phyloP scores from a whole-genome alignment of 352 stramenopile genomes.

The Pythium rishiriense region DNA sequence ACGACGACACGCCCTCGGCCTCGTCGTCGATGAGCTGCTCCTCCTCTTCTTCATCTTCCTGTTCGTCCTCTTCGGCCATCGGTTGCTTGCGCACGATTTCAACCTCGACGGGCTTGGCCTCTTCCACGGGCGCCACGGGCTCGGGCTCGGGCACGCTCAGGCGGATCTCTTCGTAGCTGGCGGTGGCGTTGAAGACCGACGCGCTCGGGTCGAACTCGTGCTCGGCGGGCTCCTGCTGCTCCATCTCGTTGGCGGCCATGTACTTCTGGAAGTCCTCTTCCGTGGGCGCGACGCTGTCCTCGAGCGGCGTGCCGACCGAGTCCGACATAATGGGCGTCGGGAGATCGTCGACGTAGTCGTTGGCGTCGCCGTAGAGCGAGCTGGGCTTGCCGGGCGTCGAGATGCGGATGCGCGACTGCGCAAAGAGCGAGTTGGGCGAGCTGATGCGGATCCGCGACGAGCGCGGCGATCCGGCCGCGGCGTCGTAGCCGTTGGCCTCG shows the following conservation, averaged over 20 bases:
- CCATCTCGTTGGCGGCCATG: constrained; percentile 1
- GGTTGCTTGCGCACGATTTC: constrained; percentile 1
- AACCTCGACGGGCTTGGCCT: background rate
- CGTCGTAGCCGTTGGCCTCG: background rate
- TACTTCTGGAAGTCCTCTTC: constrained; percentile 6
- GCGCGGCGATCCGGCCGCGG: constrained; percentile 1
- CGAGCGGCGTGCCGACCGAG: constrained; percentile 19
- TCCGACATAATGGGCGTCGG: constrained; percentile 23
- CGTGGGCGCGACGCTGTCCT: constrained; percentile 4
- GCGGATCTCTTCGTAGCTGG: constrained; percentile 16
- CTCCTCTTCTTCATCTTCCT: constrained; percentile 20
- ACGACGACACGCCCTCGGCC: constrained; percentile 35
- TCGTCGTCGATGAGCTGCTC: constrained; percentile 33
- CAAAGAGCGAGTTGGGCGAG: constrained; percentile 8
- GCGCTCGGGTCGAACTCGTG: background rate
- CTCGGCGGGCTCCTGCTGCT: background rate
- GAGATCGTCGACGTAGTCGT: constrained; percentile 18
- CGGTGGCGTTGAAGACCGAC: background rate
- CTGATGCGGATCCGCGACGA: constrained; percentile 23
- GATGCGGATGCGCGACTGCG: constrained; percentile 9
- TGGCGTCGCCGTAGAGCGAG: constrained; percentile 12
- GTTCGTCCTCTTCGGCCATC: constrained; percentile 4
- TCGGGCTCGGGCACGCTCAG: constrained; percentile 3
- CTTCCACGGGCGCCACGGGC: background rate
- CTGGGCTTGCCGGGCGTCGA: constrained; percentile 3